phyloP scores from a whole-genome alignment of 192 early-diverging fungal species.

The Funneliformis mosseae region DNA sequence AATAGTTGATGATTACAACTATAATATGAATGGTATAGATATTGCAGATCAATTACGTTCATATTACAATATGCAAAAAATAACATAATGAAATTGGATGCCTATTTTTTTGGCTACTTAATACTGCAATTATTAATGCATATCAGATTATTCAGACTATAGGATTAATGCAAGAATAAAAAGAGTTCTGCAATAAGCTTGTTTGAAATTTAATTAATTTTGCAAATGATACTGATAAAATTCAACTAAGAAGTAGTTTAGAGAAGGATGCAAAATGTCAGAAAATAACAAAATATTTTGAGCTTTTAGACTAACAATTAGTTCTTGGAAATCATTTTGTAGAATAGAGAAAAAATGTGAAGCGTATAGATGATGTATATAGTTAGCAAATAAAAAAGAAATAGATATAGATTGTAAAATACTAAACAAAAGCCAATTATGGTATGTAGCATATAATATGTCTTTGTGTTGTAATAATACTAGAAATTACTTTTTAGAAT shows the following conservation, averaged over 20 bases:
- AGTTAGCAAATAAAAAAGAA: not conserved
- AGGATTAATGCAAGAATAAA: not conserved
- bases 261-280: not conserved
- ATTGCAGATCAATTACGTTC: constrained; percentile 34
- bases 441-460: not conserved
- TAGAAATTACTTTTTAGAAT: constrained; percentile 10
- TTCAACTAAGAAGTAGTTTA: not conserved
- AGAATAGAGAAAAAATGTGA: not conserved
- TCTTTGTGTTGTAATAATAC: not conserved
- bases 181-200: constrained; percentile 20
- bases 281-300: not conserved
- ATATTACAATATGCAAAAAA: constrained; percentile 29
- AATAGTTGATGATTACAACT: constrained; percentile 36
- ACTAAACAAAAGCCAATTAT: not conserved
- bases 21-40: constrained; percentile 31
- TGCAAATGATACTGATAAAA: not conserved
- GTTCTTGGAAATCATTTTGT: not conserved
- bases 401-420: not conserved
- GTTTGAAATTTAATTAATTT: constrained; percentile 15
- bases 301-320: not conserved
- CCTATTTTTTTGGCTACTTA: constrained; percentile 33
- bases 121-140: constrained; percentile 27
- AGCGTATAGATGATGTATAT: not conserved
- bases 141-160: not conserved
- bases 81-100: constrained; percentile 23